Base-by-base conservation (phyloP, 352 stramenopile genomes). In the Globisporangium middletonii region DNA sequence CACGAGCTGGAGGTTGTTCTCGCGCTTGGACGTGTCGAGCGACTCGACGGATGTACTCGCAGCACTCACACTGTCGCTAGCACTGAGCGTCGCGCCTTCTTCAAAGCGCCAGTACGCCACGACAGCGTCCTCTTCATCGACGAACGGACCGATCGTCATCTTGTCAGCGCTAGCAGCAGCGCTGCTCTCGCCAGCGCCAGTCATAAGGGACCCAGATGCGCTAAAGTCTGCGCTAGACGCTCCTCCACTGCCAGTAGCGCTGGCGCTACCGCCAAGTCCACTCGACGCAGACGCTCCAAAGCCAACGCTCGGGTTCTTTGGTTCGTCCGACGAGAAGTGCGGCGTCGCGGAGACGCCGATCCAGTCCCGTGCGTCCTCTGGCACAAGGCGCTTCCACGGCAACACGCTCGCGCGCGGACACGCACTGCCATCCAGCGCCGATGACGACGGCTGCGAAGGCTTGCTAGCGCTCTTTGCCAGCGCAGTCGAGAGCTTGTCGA, bases 81-180 rank as follows among this genome's bases (percentile, higher is more conserved):
- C 18, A 27, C 19, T 48, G 50, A 67, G 59, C 6, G 45, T 75
- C 1, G 67, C 62, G 8, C 76, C 84, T 75, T 94, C 84, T 71
- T 94, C 84, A 58, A 94, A 94, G 16, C 84, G 73, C 84, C 84
- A 94, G 57, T 94, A 94, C 7, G 79, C 82, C 26, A 92, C 79
- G 16, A 94, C 80, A 3, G 81, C 80, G 58, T 94, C 82, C 57
- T 92, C 84, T 57, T 94, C 84, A 18, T 92, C 84, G 23, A 92
- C 65, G 53, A 92, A 94, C 38, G 84, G 84, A 19, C 84, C 84
- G 59, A 94, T 90, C 3, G 73, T 86, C 65, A 80, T 77, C 64
- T 85, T 88, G 42, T 59, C 51, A 41, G 47, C 43, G 19, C 15
- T 49, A 13, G 38, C 35, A 19, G 7, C 45, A 37, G 37, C 38